Base-by-base conservation (phyloP, 192 early-diverging fungal species). In the Mortierella antarctica region DNA sequence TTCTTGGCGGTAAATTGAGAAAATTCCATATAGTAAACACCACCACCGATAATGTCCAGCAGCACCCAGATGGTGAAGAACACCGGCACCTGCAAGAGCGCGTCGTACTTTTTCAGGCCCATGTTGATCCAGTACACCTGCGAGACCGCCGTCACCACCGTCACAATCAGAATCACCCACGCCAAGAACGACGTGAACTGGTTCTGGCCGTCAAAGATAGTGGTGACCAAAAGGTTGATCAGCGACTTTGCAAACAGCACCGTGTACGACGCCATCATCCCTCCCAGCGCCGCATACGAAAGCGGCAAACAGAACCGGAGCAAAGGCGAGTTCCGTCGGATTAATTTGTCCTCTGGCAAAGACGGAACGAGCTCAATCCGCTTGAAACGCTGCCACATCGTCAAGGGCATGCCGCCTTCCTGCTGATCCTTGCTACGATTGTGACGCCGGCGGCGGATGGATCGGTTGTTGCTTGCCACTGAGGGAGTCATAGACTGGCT, bases 61-160 rank as follows among this genome's bases (percentile, higher is more conserved):
- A 94, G 70, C 5, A 92, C 93, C 93, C 94, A 95, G 54, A 94
- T 91, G 42, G 91, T 90, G 61, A 91, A 94, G 81, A 92, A 95
- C 23, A 94, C 91, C 0, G 94, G 94, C 31, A 95, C 92, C 64
- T 95, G 94, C 6, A 95, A 84, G 61, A 95, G 60, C 0, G 94
- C 94, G 62, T 95, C 94, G 73, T 95, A 95, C 46, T 92, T 85
- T 57, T 88, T 86, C 11, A 95, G 71, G 0, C 94, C 94, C 87
- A 92, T 93, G 74, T 92, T 95, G 50, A 95, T 93, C 92, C 93
- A 95, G 74, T 93, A 94, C 31, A 95, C 89, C 82, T 95, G 93
- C 5, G 88, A 87, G 0, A 93, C 86, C 4, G 93, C 94, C 14
- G 93, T 94, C 59, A 90, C 85, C n/a, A 90, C 86, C 0, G 93